A percentile compares a stretch with the other conserved stretches of the same genome.
These are phyloP conservation scores for Suhomyces kunorum DNA, from an alignment of 1,139 yeast genomes.

Conservation along the genomic window DNA sequence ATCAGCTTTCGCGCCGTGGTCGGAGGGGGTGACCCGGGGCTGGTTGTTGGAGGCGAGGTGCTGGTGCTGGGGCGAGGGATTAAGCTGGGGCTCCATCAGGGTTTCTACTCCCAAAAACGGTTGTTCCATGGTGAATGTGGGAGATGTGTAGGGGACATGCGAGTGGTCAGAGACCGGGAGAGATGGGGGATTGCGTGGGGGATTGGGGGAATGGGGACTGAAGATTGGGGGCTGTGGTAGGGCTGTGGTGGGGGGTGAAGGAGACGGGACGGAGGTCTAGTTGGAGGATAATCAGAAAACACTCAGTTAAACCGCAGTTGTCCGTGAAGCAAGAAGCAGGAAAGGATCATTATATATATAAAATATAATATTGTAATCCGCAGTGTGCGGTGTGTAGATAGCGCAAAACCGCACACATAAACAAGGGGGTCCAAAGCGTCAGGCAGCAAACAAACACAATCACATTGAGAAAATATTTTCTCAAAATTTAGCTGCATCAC, in stretches of 20 bases:
- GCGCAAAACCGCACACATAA: slow-evolving; percentile 7
- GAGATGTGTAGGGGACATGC: slow-evolving; percentile 5
- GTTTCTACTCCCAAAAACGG: slow-evolving; percentile 35
- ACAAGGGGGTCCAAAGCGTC: slow-evolving; percentile 13
- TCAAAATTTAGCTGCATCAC: slow-evolving; percentile 6
- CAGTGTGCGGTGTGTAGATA: slow-evolving; percentile 4
- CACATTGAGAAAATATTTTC: slow-evolving; percentile 8
- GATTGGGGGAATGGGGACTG: background rate
- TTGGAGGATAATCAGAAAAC: too few species aligned
- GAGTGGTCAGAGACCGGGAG: background rate
- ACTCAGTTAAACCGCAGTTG: too few species aligned
- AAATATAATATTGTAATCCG: slow-evolving; percentile 10
- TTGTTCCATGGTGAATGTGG: slow-evolving; percentile 35
- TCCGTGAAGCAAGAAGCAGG: too few species aligned
- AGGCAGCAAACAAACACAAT: slow-evolving; percentile 16
- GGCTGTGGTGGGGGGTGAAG: background rate
- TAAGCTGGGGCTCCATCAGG: slow-evolving; percentile 27
- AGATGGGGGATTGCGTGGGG: background rate
- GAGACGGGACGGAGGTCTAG: background rate
- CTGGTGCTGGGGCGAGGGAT: slow-evolving; percentile 15
- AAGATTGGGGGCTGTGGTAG: background rate
- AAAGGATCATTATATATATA: background rate
- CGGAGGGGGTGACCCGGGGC: slow-evolving; percentile 9
- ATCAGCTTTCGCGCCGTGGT: slow-evolving; percentile 8
- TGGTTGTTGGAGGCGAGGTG: slow-evolving; percentile 10